phyloP scores from a whole-genome alignment of 805 yeast species.

The Starmerella sp. region DNA sequence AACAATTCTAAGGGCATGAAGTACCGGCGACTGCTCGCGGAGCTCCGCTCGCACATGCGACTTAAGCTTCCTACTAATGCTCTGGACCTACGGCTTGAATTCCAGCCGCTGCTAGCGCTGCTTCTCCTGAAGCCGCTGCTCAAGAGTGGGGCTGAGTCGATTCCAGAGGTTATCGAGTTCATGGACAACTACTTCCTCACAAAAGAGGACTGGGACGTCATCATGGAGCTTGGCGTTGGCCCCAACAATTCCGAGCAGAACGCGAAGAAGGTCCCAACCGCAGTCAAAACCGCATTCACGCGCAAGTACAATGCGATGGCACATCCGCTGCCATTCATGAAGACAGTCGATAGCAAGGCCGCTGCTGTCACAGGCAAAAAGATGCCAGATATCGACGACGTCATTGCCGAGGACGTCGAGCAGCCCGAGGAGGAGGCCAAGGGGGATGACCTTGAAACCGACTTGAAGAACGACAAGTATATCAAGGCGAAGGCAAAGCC shows the following conservation, averaged over 20 bases:
- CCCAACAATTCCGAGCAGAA: conserved; percentile 32
- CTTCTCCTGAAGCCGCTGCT: conserved; percentile 50
- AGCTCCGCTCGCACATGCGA: conserved; percentile 77
- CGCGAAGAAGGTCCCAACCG: conserved; percentile 58
- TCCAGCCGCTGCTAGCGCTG: conserved; percentile 53
- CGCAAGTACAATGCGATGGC: conserved; percentile 60
- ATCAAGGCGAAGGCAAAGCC: conserved; percentile 19
- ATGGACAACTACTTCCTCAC: conserved; percentile 82
- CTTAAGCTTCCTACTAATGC: conserved; percentile 68
- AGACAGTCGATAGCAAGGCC: conserved; percentile 33
- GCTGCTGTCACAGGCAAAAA: conserved; percentile 28
- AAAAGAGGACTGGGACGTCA: conserved; percentile 82
- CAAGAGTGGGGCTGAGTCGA: conserved; percentile 47
- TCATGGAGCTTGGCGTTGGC: conserved; percentile 78
- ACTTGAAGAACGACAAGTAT: conserved; percentile 27
- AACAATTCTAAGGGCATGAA: conserved; percentile 78
- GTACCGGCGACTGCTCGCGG: conserved; percentile 68
- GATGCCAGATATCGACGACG: conserved; percentile 60
- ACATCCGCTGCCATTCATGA: conserved; percentile 80
- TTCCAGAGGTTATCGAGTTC: conserved; percentile 50
- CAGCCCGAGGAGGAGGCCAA: conserved; percentile 24
- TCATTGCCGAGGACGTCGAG: conserved; percentile 43
- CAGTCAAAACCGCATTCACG: conserved; percentile 78
- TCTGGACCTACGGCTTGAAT: conserved; percentile 61
- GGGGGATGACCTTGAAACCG: conserved; percentile 28